Conservation (phyloP, 768 basidiomycete species). For the Naganishia vishniacii region DNA sequence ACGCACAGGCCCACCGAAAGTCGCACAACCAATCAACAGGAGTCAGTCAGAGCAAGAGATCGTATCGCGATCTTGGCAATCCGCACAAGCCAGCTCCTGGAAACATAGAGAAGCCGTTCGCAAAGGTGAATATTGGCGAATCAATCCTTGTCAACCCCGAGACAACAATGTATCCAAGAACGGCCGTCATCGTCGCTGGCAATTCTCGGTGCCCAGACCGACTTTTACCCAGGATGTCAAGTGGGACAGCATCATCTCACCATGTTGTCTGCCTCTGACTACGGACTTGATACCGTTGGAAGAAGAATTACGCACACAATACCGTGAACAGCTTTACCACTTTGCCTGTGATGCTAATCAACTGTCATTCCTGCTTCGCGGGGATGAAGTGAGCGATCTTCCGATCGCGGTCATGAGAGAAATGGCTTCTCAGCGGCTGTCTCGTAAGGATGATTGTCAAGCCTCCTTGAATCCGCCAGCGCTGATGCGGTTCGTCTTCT, state of each 20-base stretch:
- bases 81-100: conserved; percentile 12
- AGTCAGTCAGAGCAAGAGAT: conserved; percentile 8
- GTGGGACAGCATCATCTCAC: conserved; percentile 80
- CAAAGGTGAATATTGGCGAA: conserved; percentile 20
- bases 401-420: conserved; percentile 60
- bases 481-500: conserved; percentile 46
- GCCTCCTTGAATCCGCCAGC: background rate
- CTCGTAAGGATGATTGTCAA: conserved; percentile 35
- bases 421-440: conserved; percentile 82
- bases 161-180: conserved; percentile 30
- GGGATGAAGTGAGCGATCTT: conserved; percentile 46
- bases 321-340: conserved; percentile 78
- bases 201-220: conserved; percentile 71
- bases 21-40: conserved; percentile 3
- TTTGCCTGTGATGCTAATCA: conserved; percentile 79
- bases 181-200: conserved; percentile 69
- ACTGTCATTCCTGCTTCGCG: conserved; percentile 77
- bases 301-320: conserved; percentile 67
- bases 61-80: conserved; percentile 17
- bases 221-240: conserved; percentile 74
- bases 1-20: background rate
- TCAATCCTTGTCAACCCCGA: conserved; percentile 45
- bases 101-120: conserved; percentile 14
- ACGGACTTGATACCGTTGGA: conserved; percentile 78
- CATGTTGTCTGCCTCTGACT: conserved; percentile 81